Evolutionary conservation across 2,329 filamentous ascomycete species (phyloP).

Genomic region (Scedosporium minutisporum): DNA sequence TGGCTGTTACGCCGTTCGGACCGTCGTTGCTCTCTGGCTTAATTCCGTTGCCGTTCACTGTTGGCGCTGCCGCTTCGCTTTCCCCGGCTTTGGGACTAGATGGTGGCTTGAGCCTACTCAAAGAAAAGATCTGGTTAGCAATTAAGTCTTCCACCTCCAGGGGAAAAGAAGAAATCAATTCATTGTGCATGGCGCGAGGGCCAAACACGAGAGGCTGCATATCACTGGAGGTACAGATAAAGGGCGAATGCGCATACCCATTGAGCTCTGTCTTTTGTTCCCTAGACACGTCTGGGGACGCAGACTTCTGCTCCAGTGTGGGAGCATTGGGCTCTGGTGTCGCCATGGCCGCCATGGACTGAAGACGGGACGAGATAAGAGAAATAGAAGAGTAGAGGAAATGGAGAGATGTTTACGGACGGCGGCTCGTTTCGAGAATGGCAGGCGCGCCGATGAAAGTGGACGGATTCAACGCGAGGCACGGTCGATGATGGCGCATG

Average conservation of each 20-base stretch:
- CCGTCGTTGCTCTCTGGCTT: slow-evolving; percentile 12
- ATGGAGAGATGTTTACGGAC: neutral
- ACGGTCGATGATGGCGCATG: neutral
- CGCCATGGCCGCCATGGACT: slow-evolving; percentile 39
- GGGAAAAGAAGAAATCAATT: neutral
- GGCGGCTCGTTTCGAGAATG: neutral
- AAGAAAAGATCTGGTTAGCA: slow-evolving; percentile 12
- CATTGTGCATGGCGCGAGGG: slow-evolving; percentile 12
- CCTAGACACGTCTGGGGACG: slow-evolving; percentile 17
- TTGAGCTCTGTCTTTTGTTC: slow-evolving; percentile 24
- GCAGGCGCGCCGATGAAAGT: neutral
- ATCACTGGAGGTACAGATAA: slow-evolving; percentile 12
- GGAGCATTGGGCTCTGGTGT: slow-evolving; percentile 34
- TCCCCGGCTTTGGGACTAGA: slow-evolving; percentile 10
- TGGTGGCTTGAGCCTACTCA: slow-evolving; percentile 12
- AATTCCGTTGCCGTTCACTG: slow-evolving; percentile 16
- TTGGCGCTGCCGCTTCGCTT: slow-evolving; percentile 13
- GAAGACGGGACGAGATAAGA: neutral
- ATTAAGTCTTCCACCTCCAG: neutral
- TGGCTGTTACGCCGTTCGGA: slow-evolving; percentile 16
- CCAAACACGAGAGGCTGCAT: slow-evolving; percentile 12
- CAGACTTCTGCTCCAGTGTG: slow-evolving; percentile 38
- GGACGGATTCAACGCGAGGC: neutral
- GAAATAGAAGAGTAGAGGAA: neutral
- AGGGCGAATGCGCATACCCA: slow-evolving; percentile 21